Conservation (phyloP, 306 rosid genomes). For the Malus fusca region DNA sequence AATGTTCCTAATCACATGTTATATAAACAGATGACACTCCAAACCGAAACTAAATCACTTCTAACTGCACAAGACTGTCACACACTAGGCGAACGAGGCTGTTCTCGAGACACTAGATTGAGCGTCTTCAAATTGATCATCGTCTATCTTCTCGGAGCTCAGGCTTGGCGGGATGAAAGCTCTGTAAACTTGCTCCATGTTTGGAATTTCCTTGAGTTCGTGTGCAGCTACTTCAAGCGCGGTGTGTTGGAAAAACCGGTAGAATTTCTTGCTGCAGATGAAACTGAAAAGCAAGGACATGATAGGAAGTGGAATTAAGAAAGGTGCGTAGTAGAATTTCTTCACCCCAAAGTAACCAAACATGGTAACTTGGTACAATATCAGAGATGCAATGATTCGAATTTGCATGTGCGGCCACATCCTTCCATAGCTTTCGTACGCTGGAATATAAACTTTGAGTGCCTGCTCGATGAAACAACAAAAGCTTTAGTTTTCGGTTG, state of each 20-base stretch:
- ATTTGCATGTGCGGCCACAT: constrained; percentile 84
- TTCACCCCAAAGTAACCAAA: constrained; percentile 62
- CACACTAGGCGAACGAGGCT: constrained; percentile 37
- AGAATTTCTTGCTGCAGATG: constrained; percentile 55
- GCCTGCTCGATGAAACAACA: constrained; percentile 41
- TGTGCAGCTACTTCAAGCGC: constrained; percentile 58
- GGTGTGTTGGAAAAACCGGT: constrained; percentile 38
- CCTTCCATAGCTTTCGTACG: constrained; percentile 83
- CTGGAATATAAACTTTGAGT: constrained; percentile 82
- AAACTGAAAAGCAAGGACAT: constrained; percentile 44
- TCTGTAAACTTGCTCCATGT: constrained; percentile 60
- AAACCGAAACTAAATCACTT: neutral
- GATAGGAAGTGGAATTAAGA: constrained; percentile 59
- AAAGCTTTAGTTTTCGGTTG: neutral
- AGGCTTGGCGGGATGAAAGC: constrained; percentile 70
- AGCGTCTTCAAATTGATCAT: constrained; percentile 67
- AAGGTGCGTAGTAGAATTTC: constrained; percentile 39
- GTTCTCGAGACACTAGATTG: constrained; percentile 55
- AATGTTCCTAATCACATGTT: constrained; percentile 1
- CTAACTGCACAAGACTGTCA: neutral
- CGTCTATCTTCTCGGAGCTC: constrained; percentile 58
- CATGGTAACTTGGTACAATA: constrained; percentile 79
- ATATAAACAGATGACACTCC: neutral
- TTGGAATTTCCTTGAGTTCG: constrained; percentile 48
- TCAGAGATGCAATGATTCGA: constrained; percentile 66